These are phyloP conservation scores for Moesziomyces sp. DNA, from an alignment of 1,284 basidiomycete species.

Conservation along the genomic window DNA sequence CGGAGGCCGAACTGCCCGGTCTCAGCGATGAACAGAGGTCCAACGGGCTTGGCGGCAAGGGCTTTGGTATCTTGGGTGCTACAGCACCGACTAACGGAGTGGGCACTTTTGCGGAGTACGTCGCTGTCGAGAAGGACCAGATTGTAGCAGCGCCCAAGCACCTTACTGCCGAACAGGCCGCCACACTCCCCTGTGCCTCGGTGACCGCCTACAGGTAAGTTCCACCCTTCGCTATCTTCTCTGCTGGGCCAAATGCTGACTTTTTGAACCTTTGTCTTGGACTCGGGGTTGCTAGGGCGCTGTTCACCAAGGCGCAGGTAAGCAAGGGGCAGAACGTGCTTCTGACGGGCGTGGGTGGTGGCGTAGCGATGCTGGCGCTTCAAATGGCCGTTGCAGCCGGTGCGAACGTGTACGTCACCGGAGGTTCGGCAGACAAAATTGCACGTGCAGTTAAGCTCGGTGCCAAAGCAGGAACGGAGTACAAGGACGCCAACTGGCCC, in stretches of 20 bases:
- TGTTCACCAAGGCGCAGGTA: slow-evolving; percentile 77
- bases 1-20: slow-evolving; percentile 57
- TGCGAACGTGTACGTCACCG: slow-evolving; percentile 85
- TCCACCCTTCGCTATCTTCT: not conserved
- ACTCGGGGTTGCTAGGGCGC: slow-evolving; percentile 71
- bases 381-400: slow-evolving; percentile 82
- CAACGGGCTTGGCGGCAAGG: slow-evolving; percentile 48
- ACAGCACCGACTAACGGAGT: slow-evolving; percentile 50
- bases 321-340: slow-evolving; percentile 78
- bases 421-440: slow-evolving; percentile 78
- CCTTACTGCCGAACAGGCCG: slow-evolving; percentile 77
- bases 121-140: slow-evolving; percentile 78
- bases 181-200: slow-evolving; percentile 80
- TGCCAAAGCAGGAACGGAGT: slow-evolving; percentile 81
- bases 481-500: slow-evolving; percentile 80
- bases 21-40: slow-evolving; percentile 37
- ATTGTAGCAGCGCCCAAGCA: slow-evolving; percentile 78
- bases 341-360: slow-evolving; percentile 74
- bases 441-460: slow-evolving; percentile 76
- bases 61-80: slow-evolving; percentile 62
- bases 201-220: slow-evolving; percentile 78
- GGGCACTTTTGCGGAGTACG: slow-evolving; percentile 82
- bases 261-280: too few relatives aligned
- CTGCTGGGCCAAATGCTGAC: too few relatives aligned
- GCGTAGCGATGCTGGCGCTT: slow-evolving; percentile 81